Conservation (phyloP, 306 rosid genomes). For the Alnus glutinosa region DNA sequence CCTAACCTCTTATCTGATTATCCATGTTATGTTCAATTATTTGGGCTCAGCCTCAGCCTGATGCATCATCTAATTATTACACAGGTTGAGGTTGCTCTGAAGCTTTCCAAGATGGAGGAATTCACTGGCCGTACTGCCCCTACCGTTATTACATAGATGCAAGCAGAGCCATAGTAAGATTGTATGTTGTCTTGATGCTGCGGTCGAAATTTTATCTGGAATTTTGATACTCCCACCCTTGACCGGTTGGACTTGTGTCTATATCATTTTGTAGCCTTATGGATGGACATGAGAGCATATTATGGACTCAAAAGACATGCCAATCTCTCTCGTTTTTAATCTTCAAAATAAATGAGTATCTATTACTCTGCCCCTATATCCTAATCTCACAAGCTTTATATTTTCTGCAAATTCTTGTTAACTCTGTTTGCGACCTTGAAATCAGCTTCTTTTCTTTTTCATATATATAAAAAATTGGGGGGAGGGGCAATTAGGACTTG, state of each 20-base stretch:
- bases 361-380: background rate
- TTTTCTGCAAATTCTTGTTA: background rate
- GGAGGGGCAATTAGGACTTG: too few relatives aligned
- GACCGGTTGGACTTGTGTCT: background rate
- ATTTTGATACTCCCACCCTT: background rate
- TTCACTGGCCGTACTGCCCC: constrained; percentile 95
- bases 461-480: too few relatives aligned
- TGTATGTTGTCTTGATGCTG: constrained; percentile 6
- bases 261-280: background rate
- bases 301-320: background rate
- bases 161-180: background rate
- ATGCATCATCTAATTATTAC: constrained; percentile 9
- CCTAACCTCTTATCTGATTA: constrained; percentile 5
- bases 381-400: background rate
- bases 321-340: background rate
- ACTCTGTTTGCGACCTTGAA: background rate
- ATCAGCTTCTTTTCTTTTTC: too few relatives aligned
- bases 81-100: constrained; percentile 96
- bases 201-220: background rate
- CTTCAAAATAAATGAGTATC: background rate
- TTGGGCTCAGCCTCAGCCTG: constrained; percentile 13
- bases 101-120: constrained; percentile 91
- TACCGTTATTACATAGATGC: constrained; percentile 74
- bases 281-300: background rate
- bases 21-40: constrained; percentile 1